Base-by-base conservation (phyloP, 495 filamentous ascomycete species). In the Talaromyces stipitatus region DNA sequence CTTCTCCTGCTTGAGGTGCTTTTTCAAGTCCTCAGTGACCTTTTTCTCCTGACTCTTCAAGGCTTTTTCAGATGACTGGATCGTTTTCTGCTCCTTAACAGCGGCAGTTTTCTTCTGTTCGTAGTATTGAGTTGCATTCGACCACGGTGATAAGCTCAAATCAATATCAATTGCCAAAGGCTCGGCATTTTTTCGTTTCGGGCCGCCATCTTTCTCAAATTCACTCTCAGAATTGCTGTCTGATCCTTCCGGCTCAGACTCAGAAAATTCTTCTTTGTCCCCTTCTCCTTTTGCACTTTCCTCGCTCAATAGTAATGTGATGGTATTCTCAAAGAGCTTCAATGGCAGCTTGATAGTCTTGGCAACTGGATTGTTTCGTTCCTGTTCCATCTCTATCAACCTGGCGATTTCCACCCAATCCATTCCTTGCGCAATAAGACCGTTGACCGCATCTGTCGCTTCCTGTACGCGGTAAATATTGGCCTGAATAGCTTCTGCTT, bases 401-500 rank as follows among this genome's bases (percentile, higher is more conserved):
- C 84, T 85, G 8, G 85, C 90, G 64, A 97, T 89, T 55, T 95
- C 88, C 9, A 87, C 83, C 94, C 94, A 98, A 62, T 97, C 94
- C 92, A 97, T 96, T 6, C 91, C 92, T 64, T 97, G 91, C 7
- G 82, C 82, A 33, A 97, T 81, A 14, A 98, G 73, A 0, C 88
- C 88, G 64, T 96, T 97, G 16, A 98, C 83, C 4, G 92, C 91
- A 60, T 87, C 86, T 69, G 89, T 92, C 4, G 91, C 91, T 69
- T 97, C 94, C 67, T 94, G 85, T 0, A 97, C 91, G 26, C 91
- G 80, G 62, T 92, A 87, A 0, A 89, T 69, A 63, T 98, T 97
- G 45, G 90, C 89, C 63, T 95, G 82, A 38, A 98, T 91, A 3
- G 94, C 90, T 51, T 81, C 83, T 11, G 92, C 94, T 67, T 97